Percentiles rank a stretch among this genome's conserved stretches.
These are phyloP conservation scores for Penicillium atrosanguineum DNA, from an alignment of 495 filamentous ascomycete species.

Conservation along the genomic window DNA sequence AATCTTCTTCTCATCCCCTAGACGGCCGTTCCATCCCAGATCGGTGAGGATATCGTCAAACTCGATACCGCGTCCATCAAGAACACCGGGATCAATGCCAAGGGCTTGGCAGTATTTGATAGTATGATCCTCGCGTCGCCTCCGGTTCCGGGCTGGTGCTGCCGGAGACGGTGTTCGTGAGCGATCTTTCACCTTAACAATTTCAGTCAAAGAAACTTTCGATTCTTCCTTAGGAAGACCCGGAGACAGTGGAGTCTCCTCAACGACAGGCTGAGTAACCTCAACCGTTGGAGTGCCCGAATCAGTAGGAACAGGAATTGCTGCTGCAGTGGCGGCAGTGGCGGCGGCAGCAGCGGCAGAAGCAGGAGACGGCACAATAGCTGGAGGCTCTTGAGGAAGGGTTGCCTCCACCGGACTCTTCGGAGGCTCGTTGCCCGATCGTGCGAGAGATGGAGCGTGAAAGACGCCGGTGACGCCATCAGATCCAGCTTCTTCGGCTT, in stretches of 20 bases:
- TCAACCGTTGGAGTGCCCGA: constrained; percentile 40
- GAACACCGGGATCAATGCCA: constrained; percentile 65
- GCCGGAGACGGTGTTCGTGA: constrained; percentile 40
- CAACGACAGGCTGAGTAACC: constrained; percentile 31
- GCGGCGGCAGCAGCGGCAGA: no score
- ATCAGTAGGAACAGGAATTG: neutral
- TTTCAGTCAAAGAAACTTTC: constrained; percentile 33
- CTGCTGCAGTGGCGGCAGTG: no score
- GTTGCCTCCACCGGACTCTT: constrained; percentile 21
- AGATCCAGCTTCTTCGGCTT: constrained; percentile 56
- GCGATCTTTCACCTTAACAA: constrained; percentile 25
- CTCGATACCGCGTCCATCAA: constrained; percentile 67
- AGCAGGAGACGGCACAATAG: constrained; percentile 1
- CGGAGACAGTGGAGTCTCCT: constrained; percentile 28
- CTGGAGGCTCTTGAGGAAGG: constrained; percentile 14
- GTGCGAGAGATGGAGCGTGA: constrained; percentile 61
- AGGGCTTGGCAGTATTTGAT: constrained; percentile 74
- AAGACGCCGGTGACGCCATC: constrained; percentile 89
- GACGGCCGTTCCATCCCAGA: constrained; percentile 83
- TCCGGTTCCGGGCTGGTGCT: constrained; percentile 49
- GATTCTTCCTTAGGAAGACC: constrained; percentile 30
- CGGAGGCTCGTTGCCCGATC: constrained; percentile 30
- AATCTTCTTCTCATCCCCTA: constrained; percentile 67
- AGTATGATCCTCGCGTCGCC: constrained; percentile 70
- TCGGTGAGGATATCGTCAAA: constrained; percentile 80